phyloP scores from a whole-genome alignment of 306 rosid genomes.

The Dryas drummondii region DNA sequence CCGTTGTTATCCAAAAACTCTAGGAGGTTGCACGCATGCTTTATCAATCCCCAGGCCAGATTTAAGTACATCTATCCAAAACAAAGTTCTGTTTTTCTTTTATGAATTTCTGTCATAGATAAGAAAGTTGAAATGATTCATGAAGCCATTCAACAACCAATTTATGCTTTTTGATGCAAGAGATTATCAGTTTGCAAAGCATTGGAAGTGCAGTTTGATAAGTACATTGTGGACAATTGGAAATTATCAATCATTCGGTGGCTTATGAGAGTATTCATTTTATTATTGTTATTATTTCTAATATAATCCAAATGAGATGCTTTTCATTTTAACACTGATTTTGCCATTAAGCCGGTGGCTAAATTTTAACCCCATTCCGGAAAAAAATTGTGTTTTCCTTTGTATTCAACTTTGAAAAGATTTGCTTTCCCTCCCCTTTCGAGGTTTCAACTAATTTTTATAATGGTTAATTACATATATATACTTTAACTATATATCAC shows the following conservation, averaged over 20 bases:
- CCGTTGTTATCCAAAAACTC: constrained; percentile 77
- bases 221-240: not conserved
- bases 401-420: too few relatives aligned
- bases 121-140: not conserved
- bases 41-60: not conserved
- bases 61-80: constrained; percentile 6
- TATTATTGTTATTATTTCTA: too few relatives aligned
- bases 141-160: constrained; percentile 4
- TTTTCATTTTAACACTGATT: not conserved
- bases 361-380: too few relatives aligned
- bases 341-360: not conserved
- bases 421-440: too few relatives aligned
- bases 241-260: not conserved
- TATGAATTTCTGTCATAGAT: constrained; percentile 3
- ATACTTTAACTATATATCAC: too few relatives aligned
- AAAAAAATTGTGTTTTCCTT: too few relatives aligned
- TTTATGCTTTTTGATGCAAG: constrained; percentile 4
- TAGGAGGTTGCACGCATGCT: constrained; percentile 28
- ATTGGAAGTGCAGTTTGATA: not conserved
- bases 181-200: constrained; percentile 8
- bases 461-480: too few relatives aligned
- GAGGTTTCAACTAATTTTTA: too few relatives aligned
- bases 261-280: not conserved
- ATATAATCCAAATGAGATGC: not conserved
- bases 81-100: not conserved